phyloP scores from a whole-genome alignment of 2,329 filamentous ascomycete genomes.

The Fusarium humuli region DNA sequence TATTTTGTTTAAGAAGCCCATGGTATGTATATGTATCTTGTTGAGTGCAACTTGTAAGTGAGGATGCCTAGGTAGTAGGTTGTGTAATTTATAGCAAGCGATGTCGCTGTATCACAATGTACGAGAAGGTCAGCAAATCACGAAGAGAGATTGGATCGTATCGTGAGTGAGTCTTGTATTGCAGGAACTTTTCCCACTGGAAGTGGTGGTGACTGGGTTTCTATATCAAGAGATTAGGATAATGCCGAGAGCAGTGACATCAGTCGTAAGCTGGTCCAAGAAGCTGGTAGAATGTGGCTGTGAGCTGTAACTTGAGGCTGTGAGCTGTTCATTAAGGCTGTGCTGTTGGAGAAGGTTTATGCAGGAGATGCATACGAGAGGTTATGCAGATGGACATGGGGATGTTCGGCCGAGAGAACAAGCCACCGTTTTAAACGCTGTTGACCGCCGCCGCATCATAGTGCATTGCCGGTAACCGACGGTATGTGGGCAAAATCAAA shows the following conservation, averaged over 20 bases:
- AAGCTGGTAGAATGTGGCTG: slow-evolving; percentile 18
- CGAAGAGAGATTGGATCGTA: background rate
- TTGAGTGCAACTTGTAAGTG: background rate
- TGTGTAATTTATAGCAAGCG: background rate
- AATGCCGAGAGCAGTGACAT: slow-evolving; percentile 16
- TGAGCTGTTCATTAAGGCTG: slow-evolving; percentile 3
- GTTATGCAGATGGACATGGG: background rate
- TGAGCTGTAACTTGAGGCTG: slow-evolving; percentile 2
- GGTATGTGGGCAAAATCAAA: slow-evolving; percentile 1
- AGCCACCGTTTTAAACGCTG: slow-evolving; percentile 16
- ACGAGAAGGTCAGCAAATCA: background rate
- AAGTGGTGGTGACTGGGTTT: slow-evolving; percentile 3
- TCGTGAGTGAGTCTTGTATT: background rate
- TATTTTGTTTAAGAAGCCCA: slow-evolving; percentile 4
- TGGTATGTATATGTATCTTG: background rate
- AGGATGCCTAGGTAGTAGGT: background rate
- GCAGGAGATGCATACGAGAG: background rate
- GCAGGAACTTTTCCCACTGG: background rate
- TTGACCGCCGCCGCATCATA: background rate
- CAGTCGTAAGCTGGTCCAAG: background rate
- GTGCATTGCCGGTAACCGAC: background rate
- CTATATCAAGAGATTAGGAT: slow-evolving; percentile 9
- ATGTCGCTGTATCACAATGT: background rate
- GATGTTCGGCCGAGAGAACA: background rate
- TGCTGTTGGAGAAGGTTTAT: slow-evolving; percentile 1